These are phyloP conservation scores for Beverwykella pulmonaria DNA, from an alignment of 495 filamentous ascomycete species.

Conservation along the genomic window DNA sequence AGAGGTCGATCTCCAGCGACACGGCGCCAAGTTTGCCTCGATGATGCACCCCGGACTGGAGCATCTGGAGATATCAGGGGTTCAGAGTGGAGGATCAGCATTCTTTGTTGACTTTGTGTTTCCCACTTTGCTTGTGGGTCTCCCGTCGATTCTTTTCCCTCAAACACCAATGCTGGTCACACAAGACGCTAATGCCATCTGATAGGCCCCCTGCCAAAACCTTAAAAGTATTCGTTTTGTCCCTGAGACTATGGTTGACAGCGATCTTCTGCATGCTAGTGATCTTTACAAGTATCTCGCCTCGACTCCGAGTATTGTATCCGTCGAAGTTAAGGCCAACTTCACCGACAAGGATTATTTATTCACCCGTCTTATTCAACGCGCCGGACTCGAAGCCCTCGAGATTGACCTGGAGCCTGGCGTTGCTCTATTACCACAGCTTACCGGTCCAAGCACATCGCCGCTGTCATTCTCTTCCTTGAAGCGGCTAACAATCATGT, in stretches of 20 bases:
- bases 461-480: constrained; percentile 18
- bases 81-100: constrained; percentile 14
- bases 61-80: constrained; percentile 26
- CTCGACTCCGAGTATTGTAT: constrained; percentile 13
- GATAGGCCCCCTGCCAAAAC: constrained; percentile 19
- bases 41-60: constrained; percentile 28
- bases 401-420: constrained; percentile 35
- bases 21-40: constrained; percentile 19
- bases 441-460: not conserved
- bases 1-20: constrained; percentile 28
- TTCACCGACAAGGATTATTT: constrained; percentile 23
- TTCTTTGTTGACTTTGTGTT: constrained; percentile 21
- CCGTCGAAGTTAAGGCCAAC: constrained; percentile 20
- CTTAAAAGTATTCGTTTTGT: constrained; percentile 34
- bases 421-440: constrained; percentile 11
- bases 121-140: constrained; percentile 26
- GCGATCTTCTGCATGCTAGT: constrained; percentile 24
- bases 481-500: constrained; percentile 23
- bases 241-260: not conserved
- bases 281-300: constrained; percentile 14
- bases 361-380: constrained; percentile 23
- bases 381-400: constrained; percentile 11
- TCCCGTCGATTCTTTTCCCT: not conserved
- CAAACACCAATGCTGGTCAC: not conserved
- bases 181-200: not conserved